Base-by-base conservation (phyloP, 2,329 filamentous ascomycete genomes). In the Zymoseptoria brevis region DNA sequence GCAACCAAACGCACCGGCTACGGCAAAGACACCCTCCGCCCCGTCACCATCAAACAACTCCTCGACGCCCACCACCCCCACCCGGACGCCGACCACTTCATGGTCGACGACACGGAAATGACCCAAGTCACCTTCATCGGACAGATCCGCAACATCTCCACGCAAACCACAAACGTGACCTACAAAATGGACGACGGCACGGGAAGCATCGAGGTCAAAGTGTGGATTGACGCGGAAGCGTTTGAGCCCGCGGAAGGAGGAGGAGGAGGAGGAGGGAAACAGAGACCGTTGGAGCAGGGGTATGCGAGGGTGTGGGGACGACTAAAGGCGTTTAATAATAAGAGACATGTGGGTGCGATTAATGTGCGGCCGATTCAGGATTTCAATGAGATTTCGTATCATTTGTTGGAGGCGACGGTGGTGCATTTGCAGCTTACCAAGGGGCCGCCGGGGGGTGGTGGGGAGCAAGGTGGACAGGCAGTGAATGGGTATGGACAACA, bases 101-200 rank as follows among this genome's bases (percentile, higher is more conserved):
- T 86, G 64, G 88, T 97, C 69, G 94, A 97, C 76, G 87, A 85
- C 64, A 76, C 80, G 53, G 83, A 87, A 64, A 79, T 92, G 62
- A 87, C 86, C 50, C 80, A 84, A 62, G 79, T 95, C 62, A 93
- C 89, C 29, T 87, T 97, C 66, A 85, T 99, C 61, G 94, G 90
- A 56, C 93, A 96, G 80, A 87, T 99, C 68, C 90, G 91, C 73
- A 86, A 86, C 75, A 86, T 96, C 75, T 88, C 85, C 71, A 82
- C 83, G n/a, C 90, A 96, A 77, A 83, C 87, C 49, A 96, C 93
- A 66, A 95, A 96, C 77, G 86, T 91, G 66, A 96, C 90, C 52
- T 96, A 95, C 81, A 89, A 87, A 70, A 80, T 99, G 68, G 94
- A 99, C 76, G 94, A 99, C 75, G 94, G 94, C 73, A 99, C 95